Conservation (phyloP, 2,329 filamentous ascomycete genomes). For the Talaromyces islandicus region DNA sequence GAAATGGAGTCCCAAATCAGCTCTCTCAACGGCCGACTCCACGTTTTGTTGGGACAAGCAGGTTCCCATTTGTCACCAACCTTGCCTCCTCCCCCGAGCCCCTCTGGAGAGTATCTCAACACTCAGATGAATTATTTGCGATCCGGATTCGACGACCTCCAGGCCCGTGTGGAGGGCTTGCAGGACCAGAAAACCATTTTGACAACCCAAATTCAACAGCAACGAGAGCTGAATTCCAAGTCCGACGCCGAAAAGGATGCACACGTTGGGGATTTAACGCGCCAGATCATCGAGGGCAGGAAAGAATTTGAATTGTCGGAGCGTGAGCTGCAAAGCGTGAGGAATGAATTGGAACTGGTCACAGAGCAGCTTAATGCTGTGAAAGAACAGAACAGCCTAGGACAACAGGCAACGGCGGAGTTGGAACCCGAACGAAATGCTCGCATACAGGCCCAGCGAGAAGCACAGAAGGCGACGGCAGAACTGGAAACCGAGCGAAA, state of each 20-base stretch:
- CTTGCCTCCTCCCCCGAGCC: conserved; percentile 54
- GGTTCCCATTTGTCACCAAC: conserved; percentile 38
- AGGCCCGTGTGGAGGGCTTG: conserved; percentile 67
- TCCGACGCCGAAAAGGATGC: conserved; percentile 59
- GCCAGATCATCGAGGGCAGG: conserved; percentile 55
- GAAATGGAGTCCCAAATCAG: conserved; percentile 53
- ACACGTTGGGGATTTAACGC: conserved; percentile 40
- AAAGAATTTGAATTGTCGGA: conserved; percentile 55
- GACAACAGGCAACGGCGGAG: conserved; percentile 23
- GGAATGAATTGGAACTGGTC: conserved; percentile 35
- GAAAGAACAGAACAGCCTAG: conserved; percentile 29
- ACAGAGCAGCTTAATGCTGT: conserved; percentile 40
- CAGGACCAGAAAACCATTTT: conserved; percentile 86
- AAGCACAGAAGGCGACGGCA: conserved; percentile 25
- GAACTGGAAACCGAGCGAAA: conserved; percentile 24
- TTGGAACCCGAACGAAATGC: conserved; percentile 24
- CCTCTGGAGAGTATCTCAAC: conserved; percentile 53
- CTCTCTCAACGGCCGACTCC: conserved; percentile 59
- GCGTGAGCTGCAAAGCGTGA: conserved; percentile 32
- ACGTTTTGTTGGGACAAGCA: conserved; percentile 49
- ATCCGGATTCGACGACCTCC: conserved; percentile 71
- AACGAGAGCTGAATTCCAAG: conserved; percentile 85
- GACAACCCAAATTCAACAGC: conserved; percentile 88
- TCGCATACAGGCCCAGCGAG: conserved; percentile 24
- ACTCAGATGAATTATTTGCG: conserved; percentile 72